These are phyloP conservation scores for Solanum virginianum DNA, from an alignment of 257 asterid species.

Conservation along the genomic window DNA sequence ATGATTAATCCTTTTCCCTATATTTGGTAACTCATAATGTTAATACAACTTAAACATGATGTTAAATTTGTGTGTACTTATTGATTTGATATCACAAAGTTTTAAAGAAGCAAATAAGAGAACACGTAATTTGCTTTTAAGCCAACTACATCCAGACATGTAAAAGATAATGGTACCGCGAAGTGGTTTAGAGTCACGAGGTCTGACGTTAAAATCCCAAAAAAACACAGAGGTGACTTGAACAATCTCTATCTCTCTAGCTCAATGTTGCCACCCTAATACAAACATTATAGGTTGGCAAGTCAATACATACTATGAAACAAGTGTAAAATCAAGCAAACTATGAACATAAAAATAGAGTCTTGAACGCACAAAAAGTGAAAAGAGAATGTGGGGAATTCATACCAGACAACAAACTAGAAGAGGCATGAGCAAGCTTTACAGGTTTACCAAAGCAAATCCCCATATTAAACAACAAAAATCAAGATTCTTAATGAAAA, in stretches of 20 bases:
- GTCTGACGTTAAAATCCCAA: background rate
- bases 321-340: background rate
- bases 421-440: conserved; percentile 79
- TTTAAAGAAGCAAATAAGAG: background rate
- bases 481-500: background rate
- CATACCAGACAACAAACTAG: conserved; percentile 59
- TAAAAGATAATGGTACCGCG: background rate
- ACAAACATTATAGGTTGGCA: background rate
- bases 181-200: background rate
- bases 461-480: conserved; percentile 32
- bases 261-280: background rate
- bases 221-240: too few relatives aligned
- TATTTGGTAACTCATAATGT: background rate
- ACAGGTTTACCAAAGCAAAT: conserved; percentile 57
- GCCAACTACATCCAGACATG: background rate
- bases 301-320: background rate
- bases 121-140: background rate
- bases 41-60: background rate
- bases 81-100: background rate
- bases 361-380: background rate
- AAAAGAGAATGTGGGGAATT: background rate
- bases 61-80: background rate
- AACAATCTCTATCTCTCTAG: too few relatives aligned
- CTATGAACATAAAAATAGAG: background rate
- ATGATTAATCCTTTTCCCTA: background rate